Percentiles rank a stretch among this genome's conserved stretches.
These are phyloP conservation scores for Boletus tylopilopsis DNA, from an alignment of 768 basidiomycete genomes.

Conservation along the genomic window DNA sequence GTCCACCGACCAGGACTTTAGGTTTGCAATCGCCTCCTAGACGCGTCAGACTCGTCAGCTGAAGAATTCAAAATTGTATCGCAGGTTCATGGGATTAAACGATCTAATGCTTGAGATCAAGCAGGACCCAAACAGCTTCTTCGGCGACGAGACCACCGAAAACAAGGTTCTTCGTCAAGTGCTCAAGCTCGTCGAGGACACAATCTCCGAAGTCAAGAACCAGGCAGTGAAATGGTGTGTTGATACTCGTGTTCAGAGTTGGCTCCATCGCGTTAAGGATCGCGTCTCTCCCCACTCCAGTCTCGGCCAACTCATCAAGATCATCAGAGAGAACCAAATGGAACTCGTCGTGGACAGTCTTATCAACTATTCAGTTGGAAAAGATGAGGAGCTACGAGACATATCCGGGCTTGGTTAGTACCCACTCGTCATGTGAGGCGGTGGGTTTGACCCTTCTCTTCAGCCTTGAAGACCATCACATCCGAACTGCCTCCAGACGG, in stretches of 20 bases:
- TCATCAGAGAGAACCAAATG: slow-evolving; percentile 79
- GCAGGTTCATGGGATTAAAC: slow-evolving; percentile 96
- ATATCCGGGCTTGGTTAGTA: slow-evolving; percentile 83
- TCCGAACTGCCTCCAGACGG: slow-evolving; percentile 83
- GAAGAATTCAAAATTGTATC: slow-evolving; percentile 9
- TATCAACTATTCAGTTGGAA: slow-evolving; percentile 77
- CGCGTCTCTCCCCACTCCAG: slow-evolving; percentile 37
- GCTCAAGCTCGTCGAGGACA: slow-evolving; percentile 83
- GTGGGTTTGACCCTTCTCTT: slow-evolving; percentile 5
- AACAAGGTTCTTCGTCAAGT: slow-evolving; percentile 82
- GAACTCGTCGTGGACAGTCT: slow-evolving; percentile 86
- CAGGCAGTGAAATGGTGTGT: slow-evolving; percentile 89
- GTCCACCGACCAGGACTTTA: slow-evolving; percentile 87
- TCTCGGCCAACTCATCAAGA: slow-evolving; percentile 86
- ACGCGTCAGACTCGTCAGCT: slow-evolving; percentile 15
- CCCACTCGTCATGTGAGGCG: neutral
- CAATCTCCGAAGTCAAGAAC: slow-evolving; percentile 98
- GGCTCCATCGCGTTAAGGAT: slow-evolving; percentile 5
- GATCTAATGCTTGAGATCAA: slow-evolving; percentile 89
- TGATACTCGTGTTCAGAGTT: neutral
- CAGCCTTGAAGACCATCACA: slow-evolving; percentile 94
- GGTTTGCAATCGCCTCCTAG: slow-evolving; percentile 41
- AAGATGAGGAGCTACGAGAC: slow-evolving; percentile 91
- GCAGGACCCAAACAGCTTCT: slow-evolving; percentile 68
- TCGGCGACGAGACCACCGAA: slow-evolving; percentile 84